phyloP scores from a whole-genome alignment of 2,329 filamentous ascomycete genomes.

The Rutstroemia sp. region DNA sequence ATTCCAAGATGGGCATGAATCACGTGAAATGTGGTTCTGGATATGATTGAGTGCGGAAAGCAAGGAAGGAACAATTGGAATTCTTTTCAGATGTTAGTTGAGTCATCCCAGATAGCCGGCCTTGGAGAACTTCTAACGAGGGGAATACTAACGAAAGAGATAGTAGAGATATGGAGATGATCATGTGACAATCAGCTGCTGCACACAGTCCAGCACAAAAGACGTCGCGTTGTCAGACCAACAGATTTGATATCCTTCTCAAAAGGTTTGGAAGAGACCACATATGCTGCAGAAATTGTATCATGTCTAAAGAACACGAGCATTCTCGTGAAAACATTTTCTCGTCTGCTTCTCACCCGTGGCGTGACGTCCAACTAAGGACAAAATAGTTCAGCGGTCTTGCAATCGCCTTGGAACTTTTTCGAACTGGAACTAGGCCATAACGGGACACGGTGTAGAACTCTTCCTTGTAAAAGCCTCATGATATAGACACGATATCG shows the following conservation, averaged over 20 bases:
- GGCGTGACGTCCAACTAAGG: not conserved
- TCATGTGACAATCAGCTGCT: not conserved
- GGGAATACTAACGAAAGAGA: not conserved
- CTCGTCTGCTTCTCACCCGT: not conserved
- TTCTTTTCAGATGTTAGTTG: no score
- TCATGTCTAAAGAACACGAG: not conserved
- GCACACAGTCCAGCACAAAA: no score
- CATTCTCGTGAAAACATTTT: not conserved
- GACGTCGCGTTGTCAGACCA: no score
- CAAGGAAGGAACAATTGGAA: not conserved
- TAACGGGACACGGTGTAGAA: not conserved
- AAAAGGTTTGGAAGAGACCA: not conserved
- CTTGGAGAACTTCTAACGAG: no score
- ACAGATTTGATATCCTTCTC: no score
- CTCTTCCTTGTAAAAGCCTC: not conserved
- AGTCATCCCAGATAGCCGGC: no score
- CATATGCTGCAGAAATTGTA: not conserved
- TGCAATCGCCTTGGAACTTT: not conserved
- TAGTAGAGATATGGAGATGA: not conserved
- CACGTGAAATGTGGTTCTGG: not conserved
- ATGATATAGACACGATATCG: not conserved
- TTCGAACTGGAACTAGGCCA: not conserved
- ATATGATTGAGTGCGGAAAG: not conserved
- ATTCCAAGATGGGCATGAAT: not conserved
- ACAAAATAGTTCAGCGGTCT: slow-evolving; percentile 4